phyloP scores from a whole-genome alignment of 345 rosid species.

The Viola odorata region DNA sequence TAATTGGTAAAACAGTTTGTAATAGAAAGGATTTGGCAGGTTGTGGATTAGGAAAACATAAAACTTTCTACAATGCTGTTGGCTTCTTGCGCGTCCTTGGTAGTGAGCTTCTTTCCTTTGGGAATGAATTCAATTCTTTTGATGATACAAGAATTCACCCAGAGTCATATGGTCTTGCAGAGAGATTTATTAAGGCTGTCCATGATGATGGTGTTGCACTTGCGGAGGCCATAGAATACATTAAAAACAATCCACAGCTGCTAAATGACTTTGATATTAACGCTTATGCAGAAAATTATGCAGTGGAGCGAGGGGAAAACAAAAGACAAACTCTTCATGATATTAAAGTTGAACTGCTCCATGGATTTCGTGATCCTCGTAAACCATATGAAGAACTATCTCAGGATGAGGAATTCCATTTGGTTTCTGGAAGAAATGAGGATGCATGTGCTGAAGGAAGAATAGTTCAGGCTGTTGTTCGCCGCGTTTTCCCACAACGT shows the following conservation, averaged over 20 bases:
- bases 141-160: conserved; percentile 99
- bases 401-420: conserved; percentile 84
- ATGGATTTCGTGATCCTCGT: conserved; percentile 92
- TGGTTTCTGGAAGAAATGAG: conserved; percentile 97
- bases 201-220: conserved; percentile 84
- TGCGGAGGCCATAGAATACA: conserved; percentile 97
- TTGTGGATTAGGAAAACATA: conserved; percentile 74
- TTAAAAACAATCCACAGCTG: conserved; percentile 70
- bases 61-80: conserved; percentile 86
- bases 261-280: conserved; percentile 55
- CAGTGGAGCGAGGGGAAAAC: conserved; percentile 45
- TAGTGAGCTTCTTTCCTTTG: conserved; percentile 87
- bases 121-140: conserved; percentile 83
- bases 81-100: conserved; percentile 88
- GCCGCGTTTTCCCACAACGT: conserved; percentile 51
- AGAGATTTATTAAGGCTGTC: conserved; percentile 82
- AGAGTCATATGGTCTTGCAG: conserved; percentile 83
- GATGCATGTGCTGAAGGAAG: conserved; percentile 87
- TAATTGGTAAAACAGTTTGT: conserved; percentile 81
- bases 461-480: conserved; percentile 83
- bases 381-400: conserved; percentile 68
- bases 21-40: conserved; percentile 67
- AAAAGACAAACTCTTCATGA: conserved; percentile 69
- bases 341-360: conserved; percentile 68
- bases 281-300: conserved; percentile 29